These are phyloP conservation scores for Mycena amicta DNA, from an alignment of 768 basidiomycete species.

Conservation along the genomic window DNA sequence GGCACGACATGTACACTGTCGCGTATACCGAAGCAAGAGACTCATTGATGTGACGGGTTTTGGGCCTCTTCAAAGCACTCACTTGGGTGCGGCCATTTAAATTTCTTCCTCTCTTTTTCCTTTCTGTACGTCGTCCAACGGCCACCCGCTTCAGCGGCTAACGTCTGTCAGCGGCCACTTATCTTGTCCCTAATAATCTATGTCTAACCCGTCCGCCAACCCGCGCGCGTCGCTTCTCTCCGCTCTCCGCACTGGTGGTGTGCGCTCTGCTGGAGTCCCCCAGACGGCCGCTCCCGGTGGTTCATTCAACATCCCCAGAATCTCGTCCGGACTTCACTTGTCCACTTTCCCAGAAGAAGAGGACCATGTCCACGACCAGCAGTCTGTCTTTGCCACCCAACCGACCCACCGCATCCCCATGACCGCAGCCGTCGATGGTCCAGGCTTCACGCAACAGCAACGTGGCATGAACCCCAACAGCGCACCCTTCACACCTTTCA, in stretches of 20 bases:
- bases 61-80: conserved; percentile 1
- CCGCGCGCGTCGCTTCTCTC: conserved; percentile 83
- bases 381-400: conserved; percentile 50
- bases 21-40: background rate
- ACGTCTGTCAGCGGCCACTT: conserved; percentile 37
- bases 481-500: conserved; percentile 57
- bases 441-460: conserved; percentile 68
- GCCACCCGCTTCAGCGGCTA: conserved; percentile 22
- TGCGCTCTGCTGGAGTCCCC: conserved; percentile 66
- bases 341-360: conserved; percentile 54
- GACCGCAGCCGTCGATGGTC: conserved; percentile 73
- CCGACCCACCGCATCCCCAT: conserved; percentile 46
- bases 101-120: conserved; percentile 33
- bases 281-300: conserved; percentile 68
- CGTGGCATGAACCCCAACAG: conserved; percentile 57
- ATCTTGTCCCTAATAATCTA: conserved; percentile 35
- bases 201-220: conserved; percentile 46
- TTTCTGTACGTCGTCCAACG: background rate
- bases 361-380: too few relatives aligned
- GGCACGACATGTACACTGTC: background rate
- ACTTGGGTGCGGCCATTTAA: conserved; percentile 21
- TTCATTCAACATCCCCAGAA: conserved; percentile 67
- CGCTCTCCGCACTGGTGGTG: conserved; percentile 88
- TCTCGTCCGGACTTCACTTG: conserved; percentile 46
- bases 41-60: background rate